Evolutionary conservation across 139 green algal genomes (phyloP).

Genomic region (Chara braunii): DNA sequence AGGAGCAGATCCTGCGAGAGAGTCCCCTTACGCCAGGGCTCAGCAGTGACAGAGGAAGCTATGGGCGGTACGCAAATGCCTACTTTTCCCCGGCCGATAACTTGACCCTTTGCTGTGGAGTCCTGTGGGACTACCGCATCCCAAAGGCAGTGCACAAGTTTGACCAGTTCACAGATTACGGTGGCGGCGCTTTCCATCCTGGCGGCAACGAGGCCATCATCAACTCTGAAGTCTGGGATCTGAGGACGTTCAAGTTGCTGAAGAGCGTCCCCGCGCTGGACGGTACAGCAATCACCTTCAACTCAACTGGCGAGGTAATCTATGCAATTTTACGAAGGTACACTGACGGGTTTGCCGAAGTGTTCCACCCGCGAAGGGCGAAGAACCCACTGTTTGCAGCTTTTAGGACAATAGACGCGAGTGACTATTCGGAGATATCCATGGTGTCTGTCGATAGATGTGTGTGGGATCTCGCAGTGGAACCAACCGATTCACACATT

Average conservation of each 20-base stretch:
- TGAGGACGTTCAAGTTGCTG: constrained; percentile 57
- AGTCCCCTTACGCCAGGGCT: too few species aligned
- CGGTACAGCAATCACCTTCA: constrained; percentile 46
- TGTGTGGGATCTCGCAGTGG: constrained; percentile 57
- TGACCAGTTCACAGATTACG: constrained; percentile 58
- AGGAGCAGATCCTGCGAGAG: constrained; percentile 16
- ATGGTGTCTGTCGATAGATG: constrained; percentile 54
- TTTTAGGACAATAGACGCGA: constrained; percentile 62
- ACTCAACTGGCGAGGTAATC: constrained; percentile 44
- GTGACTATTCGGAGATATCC: constrained; percentile 58
- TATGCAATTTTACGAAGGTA: constrained; percentile 44
- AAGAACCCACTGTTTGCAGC: constrained; percentile 54
- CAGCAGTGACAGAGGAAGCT: too few species aligned
- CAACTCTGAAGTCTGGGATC: constrained; percentile 70
- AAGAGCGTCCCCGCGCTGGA: constrained; percentile 58
- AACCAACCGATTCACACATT: constrained; percentile 53
- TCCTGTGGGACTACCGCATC: constrained; percentile 60
- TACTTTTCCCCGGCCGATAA: constrained; percentile 45
- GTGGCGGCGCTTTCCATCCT: constrained; percentile 56
- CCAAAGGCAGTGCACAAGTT: constrained; percentile 52
- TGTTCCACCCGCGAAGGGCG: constrained; percentile 30
- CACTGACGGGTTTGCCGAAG: constrained; percentile 23
- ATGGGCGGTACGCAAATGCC: not conserved
- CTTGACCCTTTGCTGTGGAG: constrained; percentile 58
- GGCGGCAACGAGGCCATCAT: constrained; percentile 58